Conservation (phyloP, 2,329 filamentous ascomycete species). For the Phyllosticta citriasiana region DNA sequence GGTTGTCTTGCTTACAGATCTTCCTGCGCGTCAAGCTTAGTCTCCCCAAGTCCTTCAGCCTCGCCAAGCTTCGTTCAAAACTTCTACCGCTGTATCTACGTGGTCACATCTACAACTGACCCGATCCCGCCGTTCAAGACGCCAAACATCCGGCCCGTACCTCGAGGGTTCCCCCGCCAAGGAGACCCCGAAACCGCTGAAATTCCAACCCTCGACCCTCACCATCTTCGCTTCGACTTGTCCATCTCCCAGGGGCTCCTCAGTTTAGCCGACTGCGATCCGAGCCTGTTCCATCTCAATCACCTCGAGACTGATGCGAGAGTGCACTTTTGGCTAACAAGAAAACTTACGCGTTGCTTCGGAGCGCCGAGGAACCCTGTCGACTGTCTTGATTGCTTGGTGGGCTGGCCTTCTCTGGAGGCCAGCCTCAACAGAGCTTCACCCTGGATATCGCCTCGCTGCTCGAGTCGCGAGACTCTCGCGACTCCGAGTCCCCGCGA, state of each 20-base stretch:
- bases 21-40: background rate
- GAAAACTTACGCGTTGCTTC: background rate
- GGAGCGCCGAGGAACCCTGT: background rate
- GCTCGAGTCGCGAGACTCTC: slow-evolving; percentile 54
- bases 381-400: background rate
- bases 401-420: slow-evolving; percentile 24
- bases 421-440: slow-evolving; percentile 18
- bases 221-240: background rate
- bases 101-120: background rate
- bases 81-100: background rate
- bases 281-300: background rate
- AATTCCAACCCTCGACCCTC: background rate
- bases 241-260: background rate
- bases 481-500: slow-evolving; percentile 56
- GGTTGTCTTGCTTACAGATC: background rate
- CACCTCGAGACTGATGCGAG: background rate
- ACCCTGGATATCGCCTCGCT: slow-evolving; percentile 94
- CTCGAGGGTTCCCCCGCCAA: background rate
- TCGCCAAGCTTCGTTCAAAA: background rate
- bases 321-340: background rate
- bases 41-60: background rate
- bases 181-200: background rate
- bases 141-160: background rate
- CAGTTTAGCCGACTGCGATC: background rate
- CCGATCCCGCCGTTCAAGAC: background rate